Evolutionary conservation across 495 filamentous ascomycete genomes (phyloP).

Genomic region (Pyrenopolyporus hunteri): DNA sequence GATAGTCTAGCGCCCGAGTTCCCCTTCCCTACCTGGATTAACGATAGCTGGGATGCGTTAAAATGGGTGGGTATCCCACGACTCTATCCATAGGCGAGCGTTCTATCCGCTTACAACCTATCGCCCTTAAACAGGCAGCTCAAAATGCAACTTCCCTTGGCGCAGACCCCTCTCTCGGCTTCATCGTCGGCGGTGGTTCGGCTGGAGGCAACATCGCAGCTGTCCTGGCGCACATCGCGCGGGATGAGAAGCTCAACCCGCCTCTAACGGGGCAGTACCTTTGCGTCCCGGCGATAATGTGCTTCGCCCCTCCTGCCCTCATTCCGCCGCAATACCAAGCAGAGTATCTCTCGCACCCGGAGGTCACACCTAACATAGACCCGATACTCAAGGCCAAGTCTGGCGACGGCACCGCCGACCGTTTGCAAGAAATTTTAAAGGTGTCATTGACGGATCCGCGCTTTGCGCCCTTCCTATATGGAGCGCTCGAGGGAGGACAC

Average conservation of each 20-base stretch:
- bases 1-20: slow-evolving; percentile 53
- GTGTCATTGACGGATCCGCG: slow-evolving; percentile 26
- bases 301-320: slow-evolving; percentile 12
- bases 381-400: slow-evolving; percentile 16
- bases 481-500: slow-evolving; percentile 21
- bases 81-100: neutral
- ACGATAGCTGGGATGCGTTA: slow-evolving; percentile 59
- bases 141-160: slow-evolving; percentile 46
- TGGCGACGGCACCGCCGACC: slow-evolving; percentile 5
- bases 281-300: slow-evolving; percentile 47
- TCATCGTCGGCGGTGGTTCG: slow-evolving; percentile 57
- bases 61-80: slow-evolving; percentile 49
- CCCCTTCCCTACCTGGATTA: slow-evolving; percentile 51
- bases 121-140: slow-evolving; percentile 37
- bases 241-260: slow-evolving; percentile 52
- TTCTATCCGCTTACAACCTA: neutral
- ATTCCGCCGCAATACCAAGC: slow-evolving; percentile 23
- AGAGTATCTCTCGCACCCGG: slow-evolving; percentile 36
- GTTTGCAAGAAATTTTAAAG: neutral
- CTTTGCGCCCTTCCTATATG: slow-evolving; percentile 31
- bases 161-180: slow-evolving; percentile 51
- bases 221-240: slow-evolving; percentile 47
- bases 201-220: slow-evolving; percentile 57
- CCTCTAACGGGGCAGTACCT: slow-evolving; percentile 54
- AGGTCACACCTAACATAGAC: slow-evolving; percentile 28